Evolutionary conservation across 495 filamentous ascomycete genomes (phyloP), one percentile per base, ranked within the genome.

Genomic region (Hyaloscypha finlandica): DNA sequence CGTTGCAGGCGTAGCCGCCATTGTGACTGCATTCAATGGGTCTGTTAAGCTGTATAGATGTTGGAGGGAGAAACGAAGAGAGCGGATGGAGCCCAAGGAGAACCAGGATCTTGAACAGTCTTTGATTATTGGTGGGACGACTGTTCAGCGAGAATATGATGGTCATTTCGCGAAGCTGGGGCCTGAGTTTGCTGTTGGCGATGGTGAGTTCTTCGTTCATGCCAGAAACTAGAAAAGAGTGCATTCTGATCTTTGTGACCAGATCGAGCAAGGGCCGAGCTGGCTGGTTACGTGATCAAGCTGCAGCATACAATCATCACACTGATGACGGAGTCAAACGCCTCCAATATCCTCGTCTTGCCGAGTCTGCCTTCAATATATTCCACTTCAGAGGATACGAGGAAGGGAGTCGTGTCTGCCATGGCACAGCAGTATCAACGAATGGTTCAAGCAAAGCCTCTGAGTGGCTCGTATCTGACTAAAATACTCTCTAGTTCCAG

Each of bases 391-490:
- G 56, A 59, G 30, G n/a, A 37, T 37, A 59, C 56, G 6, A 59
- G 56, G 55, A 59, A 4, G 9, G 56, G 56, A 11, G 56, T 59
- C 35, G 56, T 48, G 22, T 30, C 33, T 25, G 48, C 59, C 16
- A 12, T 61, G 14, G 59, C n/a, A 51, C 22, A 51, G 25, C 35
- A 51, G 33, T 61, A 61, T 35, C 59, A 61, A 22, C 59, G 59
- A 9, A 61, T 48, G 35, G 20, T 51, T 6, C 42, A 48, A 33
- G 35, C 42, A 1, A 30, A 9, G 22, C 35, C 59, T 4, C 29
- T 56, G 42, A 19, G 42, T 48, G 35, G 35, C 35, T 6, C 35
- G 12, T 37, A 37, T 12, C 35, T 37, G 8, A 37, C 8, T 3
- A 37, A 12, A 37, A 12, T 37, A 8, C 35, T 37, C 35, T 37